These are phyloP conservation scores for Dryas octopetala DNA, from an alignment of 306 rosid genomes.

Conservation along the genomic window DNA sequence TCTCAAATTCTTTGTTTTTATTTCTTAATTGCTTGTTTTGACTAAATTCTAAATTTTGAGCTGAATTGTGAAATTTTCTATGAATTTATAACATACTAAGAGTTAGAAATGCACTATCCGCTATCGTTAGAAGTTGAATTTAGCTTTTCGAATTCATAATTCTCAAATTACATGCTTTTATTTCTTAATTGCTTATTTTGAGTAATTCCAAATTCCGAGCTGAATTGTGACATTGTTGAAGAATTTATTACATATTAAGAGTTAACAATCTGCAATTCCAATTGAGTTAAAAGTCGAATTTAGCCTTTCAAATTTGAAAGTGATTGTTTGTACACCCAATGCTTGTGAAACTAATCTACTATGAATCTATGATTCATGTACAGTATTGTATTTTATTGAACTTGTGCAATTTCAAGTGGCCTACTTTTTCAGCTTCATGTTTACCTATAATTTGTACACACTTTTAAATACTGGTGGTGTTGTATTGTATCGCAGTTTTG, in stretches of 20 bases:
- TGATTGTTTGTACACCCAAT: neutral
- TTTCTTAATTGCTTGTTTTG: too few relatives aligned
- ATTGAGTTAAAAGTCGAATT: neutral
- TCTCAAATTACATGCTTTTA: neutral
- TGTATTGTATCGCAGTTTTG: constrained; percentile 49
- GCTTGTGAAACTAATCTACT: too few relatives aligned
- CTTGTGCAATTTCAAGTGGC: constrained; percentile 6
- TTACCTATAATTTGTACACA: neutral
- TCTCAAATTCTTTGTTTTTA: neutral
- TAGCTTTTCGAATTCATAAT: neutral
- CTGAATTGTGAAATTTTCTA: too few relatives aligned
- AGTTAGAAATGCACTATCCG: neutral
- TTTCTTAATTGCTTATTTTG: neutral
- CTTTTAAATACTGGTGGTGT: constrained; percentile 9
- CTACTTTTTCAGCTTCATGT: neutral
- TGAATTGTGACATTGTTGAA: neutral
- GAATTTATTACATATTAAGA: neutral
- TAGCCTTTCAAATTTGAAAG: neutral
- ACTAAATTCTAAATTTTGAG: neutral
- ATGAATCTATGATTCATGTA: neutral
- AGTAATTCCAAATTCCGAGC: neutral
- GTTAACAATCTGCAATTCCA: neutral
- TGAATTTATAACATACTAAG: too few relatives aligned
- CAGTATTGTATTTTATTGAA: neutral
- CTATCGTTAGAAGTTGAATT: too few relatives aligned